phyloP scores from a whole-genome alignment of 129 eudicot species.

The Cynara cardunculus region DNA sequence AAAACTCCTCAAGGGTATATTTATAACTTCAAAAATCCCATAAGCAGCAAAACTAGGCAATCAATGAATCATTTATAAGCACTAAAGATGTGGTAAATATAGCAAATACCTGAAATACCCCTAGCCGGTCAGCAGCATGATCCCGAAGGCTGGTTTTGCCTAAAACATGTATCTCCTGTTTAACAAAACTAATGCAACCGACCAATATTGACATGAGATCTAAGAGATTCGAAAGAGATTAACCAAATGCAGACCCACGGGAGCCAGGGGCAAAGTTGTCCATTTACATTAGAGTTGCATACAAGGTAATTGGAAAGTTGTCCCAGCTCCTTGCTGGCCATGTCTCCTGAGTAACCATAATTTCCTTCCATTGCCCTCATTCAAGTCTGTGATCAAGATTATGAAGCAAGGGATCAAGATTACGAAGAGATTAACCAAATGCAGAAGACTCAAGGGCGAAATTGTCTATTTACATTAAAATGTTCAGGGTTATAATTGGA shows the following conservation, averaged over 20 bases:
- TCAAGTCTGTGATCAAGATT: not conserved
- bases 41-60: conserved; percentile 20
- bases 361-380: not conserved
- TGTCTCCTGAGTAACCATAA: too few relatives aligned
- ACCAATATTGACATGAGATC: not conserved
- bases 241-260: conserved; percentile 4
- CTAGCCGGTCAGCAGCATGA: not conserved
- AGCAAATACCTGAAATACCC: conserved; percentile 12
- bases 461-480: not conserved
- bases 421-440: conserved; percentile 2
- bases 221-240: not conserved
- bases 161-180: not conserved
- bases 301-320: not conserved
- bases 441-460: not conserved
- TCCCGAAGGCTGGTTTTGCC: conserved; percentile 10
- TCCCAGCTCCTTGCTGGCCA: not conserved
- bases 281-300: not conserved
- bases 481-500: conserved; percentile 45
- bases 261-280: not conserved
- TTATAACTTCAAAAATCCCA: conserved; percentile 1
- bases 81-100: conserved; percentile 15
- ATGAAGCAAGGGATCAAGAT: not conserved
- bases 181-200: not conserved
- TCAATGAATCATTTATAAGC: conserved; percentile 10
- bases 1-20: not conserved